Base-by-base conservation (phyloP, 768 basidiomycete species). In the Paxillus ammoniavirescens region DNA sequence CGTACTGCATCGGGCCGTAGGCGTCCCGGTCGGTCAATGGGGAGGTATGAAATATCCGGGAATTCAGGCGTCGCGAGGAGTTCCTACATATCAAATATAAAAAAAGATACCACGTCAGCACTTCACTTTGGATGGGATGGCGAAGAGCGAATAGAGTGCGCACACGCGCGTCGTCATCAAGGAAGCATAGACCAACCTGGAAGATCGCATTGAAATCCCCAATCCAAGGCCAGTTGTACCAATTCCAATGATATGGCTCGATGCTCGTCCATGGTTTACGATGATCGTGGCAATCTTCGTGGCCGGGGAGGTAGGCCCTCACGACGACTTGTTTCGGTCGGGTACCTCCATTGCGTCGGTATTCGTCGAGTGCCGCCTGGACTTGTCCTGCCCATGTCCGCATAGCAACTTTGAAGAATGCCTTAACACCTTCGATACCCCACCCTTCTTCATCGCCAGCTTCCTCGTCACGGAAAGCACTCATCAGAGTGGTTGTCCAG, bases 151-250 rank as follows among this genome's bases (percentile, higher is more conserved):
- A 21, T 30, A 15, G 17, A 42, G 5, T 40, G 33, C 26, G 13
- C 12, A 38, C 10, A 9, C 8, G 31, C 5, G 14, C 10, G 28
- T 36, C 10, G 28, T 37, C n/a, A 26, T 13, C 5, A 31, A 36
- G 17, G n/a, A 41, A 44, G 14, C 5, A n/a, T 15, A 5, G 28
- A 63, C 72, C 18, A 37, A 85, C 84, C 78, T 83, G 70, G 60
- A 87, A 85, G 13, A 77, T 65, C n/a, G 67, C 62, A 54, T 88
- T 87, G 54, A 79, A 82, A 53, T 76, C 73, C 64, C 71, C 63
- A 45, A 88, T 85, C 68, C 77, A 75, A 0, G 73, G 77, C 86
- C 86, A 87, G 61, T 88, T 87, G 62, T 80, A 87, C 77, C 78
- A 82, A 30, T 74, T 72, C 72, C 74, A 74, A 37, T 57, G 53